phyloP scores from a whole-genome alignment of 352 stramenopile species.

The Phytophthora ramorum region DNA sequence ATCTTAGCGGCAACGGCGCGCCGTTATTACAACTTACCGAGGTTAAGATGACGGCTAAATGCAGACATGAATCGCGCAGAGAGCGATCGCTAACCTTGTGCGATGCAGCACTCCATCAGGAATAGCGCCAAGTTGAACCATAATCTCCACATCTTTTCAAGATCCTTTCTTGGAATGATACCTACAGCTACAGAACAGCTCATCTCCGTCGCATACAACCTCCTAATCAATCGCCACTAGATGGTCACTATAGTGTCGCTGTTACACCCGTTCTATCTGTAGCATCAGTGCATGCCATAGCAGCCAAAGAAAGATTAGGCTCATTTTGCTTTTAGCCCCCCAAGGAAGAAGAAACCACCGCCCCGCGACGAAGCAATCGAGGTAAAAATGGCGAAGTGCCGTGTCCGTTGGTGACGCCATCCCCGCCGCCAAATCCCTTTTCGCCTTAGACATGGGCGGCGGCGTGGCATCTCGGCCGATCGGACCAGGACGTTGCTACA shows the following conservation, averaged over 20 bases:
- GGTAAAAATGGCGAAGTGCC: conserved; percentile 23
- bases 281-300: not conserved
- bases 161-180: no score
- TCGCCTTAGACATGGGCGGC: conserved; percentile 30
- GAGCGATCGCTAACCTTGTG: not conserved
- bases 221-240: not conserved
- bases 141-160: no score
- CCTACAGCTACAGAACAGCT: not conserved
- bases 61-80: not conserved
- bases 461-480: conserved; percentile 33
- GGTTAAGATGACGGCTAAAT: conserved; percentile 13
- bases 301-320: conserved; percentile 25
- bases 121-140: conserved; percentile 7
- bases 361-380: conserved; percentile 17
- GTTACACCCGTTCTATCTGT: not conserved
- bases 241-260: not conserved
- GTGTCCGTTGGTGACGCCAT: conserved; percentile 1
- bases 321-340: conserved; percentile 27
- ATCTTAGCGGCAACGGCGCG: conserved; percentile 6
- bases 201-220: not conserved
- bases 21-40: conserved; percentile 6
- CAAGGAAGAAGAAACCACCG: conserved; percentile 23
- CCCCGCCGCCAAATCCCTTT: conserved; percentile 30
- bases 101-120: not conserved
- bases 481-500: conserved; percentile 36